Base-by-base conservation (phyloP, 2,329 filamentous ascomycete species). In the Byssothecium circinans region DNA sequence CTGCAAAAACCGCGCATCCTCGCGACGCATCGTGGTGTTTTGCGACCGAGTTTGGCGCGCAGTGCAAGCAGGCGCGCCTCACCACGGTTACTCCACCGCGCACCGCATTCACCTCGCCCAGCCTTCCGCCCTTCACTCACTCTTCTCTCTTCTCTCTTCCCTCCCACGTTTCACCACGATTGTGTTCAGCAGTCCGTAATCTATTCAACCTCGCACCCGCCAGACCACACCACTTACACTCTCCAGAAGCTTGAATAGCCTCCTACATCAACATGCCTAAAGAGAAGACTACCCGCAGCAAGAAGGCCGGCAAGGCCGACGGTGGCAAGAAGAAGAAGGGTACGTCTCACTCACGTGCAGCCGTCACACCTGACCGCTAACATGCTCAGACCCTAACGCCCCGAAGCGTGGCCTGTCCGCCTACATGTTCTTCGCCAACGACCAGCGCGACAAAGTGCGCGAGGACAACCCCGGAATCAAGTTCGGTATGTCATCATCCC, bases 341-440 rank as follows among this genome's bases (percentile, higher is more conserved):
- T 86, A 71, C 50, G 59, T 54, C 27, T 30, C 15, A 4, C 40
- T 55, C 52, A 54, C 51, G 47, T 60, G 52, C 42, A 25, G 32
- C 40, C 17, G n/a, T 6, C 18, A n/a, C n/a, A n/a, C n/a, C 19
- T n/a, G 29, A 34, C 33, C 29, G 17, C 23, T 44, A 18, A 49
- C 52, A 52, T 37, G 19, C 14, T 12, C 66, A 95, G 91, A 96
- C 77, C 91, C 91, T 76, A 96, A 96, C 78, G 92, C 91, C 52
- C 94, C 94, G 74, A 99, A 97, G 91, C 91, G 94, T 77, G 94
- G 92, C 81, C 89, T 99, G 41, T 97, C 94, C 44, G 94, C 94
- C 57, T 99, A 99, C 85, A 99, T 99, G 94, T 97, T 97, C 87
- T 99, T 97, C 75, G 94, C 94, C 84, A 97, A 97, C 72, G 94